Evolutionary conservation across 2,329 filamentous ascomycete species (phyloP).

Genomic region (Pseudohalonectria lignicola): DNA sequence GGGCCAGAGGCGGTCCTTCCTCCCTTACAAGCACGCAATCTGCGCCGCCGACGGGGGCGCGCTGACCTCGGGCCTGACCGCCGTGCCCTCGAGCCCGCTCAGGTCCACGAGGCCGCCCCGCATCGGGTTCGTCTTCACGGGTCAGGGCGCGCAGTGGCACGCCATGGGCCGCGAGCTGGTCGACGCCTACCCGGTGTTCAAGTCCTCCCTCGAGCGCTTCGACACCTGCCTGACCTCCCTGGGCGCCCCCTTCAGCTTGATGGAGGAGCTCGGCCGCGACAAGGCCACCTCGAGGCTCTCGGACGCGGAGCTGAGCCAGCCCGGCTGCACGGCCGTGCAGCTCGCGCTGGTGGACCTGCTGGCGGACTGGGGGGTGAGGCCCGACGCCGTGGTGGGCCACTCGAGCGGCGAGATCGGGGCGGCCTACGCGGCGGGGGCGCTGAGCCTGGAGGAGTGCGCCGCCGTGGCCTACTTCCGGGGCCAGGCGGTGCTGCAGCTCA

Average conservation of each 20-base stretch:
- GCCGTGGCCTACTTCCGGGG: conserved; percentile 5
- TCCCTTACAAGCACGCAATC: conserved; percentile 7
- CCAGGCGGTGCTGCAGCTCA: conserved; percentile 4
- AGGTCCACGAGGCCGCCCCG: conserved; percentile 4
- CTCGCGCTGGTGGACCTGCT: conserved; percentile 6
- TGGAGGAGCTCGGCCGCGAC: conserved; percentile 11
- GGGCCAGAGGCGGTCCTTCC: conserved; percentile 12
- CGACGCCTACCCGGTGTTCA: conserved; percentile 10
- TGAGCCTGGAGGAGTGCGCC: conserved; percentile 8
- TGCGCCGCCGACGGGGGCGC: conserved; percentile 1
- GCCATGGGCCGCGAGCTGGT: conserved; percentile 16
- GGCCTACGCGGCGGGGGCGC: conserved; percentile 5
- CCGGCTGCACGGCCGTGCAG: conserved; percentile 8
- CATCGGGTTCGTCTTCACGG: conserved; percentile 18
- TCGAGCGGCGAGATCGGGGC: conserved; percentile 9
- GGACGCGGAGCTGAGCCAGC: conserved; percentile 15
- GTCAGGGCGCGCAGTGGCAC: conserved; percentile 17
- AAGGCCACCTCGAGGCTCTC: conserved; percentile 11
- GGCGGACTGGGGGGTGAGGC: conserved; percentile 3
- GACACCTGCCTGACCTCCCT: conserved; percentile 9
- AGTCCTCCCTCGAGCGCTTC: conserved; percentile 10
- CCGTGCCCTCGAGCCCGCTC: conserved; percentile 1
- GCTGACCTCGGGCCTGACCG: not conserved
- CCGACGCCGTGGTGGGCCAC: conserved; percentile 10
- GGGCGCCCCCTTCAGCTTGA: conserved; percentile 15